Evolutionary conservation across 345 rosid genomes (phyloP).

Genomic region (Gossypium raimondii): DNA sequence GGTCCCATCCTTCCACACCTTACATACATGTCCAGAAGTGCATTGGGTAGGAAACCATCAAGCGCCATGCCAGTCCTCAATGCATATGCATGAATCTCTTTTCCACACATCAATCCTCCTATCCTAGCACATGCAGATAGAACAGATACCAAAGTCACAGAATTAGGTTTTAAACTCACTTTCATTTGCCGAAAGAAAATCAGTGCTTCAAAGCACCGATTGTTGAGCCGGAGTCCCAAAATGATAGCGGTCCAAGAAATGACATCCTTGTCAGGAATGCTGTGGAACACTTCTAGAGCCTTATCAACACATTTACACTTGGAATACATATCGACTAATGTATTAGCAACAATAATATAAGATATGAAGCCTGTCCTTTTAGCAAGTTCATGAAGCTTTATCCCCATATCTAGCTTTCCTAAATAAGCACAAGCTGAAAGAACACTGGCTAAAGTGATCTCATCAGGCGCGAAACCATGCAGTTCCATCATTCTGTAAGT

Average conservation of each 20-base stretch:
- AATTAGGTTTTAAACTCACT: conserved; percentile 51
- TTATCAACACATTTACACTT: conserved; percentile 65
- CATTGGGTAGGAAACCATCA: conserved; percentile 62
- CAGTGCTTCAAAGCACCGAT: conserved; percentile 73
- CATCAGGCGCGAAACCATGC: conserved; percentile 54
- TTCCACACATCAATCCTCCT: conserved; percentile 81
- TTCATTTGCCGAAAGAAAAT: conserved; percentile 64
- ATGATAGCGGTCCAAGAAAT: conserved; percentile 85
- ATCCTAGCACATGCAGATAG: conserved; percentile 78
- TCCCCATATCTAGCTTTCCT: conserved; percentile 49
- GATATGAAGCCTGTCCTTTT: conserved; percentile 47
- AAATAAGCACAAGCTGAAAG: conserved; percentile 63
- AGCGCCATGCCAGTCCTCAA: conserved; percentile 46
- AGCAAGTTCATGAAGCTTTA: conserved; percentile 64
- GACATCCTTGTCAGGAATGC: conserved; percentile 59
- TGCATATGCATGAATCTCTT: conserved; percentile 69
- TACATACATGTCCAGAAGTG: conserved; percentile 74
- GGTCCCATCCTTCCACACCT: conserved; percentile 67
- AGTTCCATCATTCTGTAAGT: conserved; percentile 58
- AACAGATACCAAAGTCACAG: conserved; percentile 59
- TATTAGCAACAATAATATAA: conserved; percentile 56
- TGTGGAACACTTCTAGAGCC: conserved; percentile 59
- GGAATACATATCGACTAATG: conserved; percentile 78
- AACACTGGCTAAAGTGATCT: conserved; percentile 59
- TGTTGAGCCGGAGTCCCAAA: conserved; percentile 63